Percentiles rank a stretch among this genome's conserved stretches.
Conservation (phyloP, 805 yeast genomes). For the Ogataea philodendri region DNA sequence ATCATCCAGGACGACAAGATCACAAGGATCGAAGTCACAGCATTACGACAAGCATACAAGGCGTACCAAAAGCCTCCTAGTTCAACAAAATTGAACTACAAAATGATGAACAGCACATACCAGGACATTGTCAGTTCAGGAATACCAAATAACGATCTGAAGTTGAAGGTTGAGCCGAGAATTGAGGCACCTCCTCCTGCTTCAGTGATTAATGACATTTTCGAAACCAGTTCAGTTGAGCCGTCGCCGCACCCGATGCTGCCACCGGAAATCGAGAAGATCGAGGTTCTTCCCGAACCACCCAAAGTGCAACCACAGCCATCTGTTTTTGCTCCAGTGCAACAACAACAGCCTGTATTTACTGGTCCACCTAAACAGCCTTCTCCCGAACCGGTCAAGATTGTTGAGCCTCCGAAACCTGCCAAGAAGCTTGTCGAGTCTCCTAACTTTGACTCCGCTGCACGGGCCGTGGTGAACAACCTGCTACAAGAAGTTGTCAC, state of each 20-base stretch:
- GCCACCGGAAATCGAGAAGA: conserved; percentile 1
- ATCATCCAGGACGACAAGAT: conserved; percentile 29
- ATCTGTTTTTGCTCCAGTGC: not conserved
- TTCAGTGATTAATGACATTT: not conserved
- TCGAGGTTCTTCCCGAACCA: not conserved
- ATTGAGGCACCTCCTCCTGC: conserved; percentile 1
- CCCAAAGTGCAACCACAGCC: not conserved
- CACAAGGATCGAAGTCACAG: conserved; percentile 40
- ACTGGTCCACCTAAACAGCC: not conserved
- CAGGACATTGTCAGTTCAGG: conserved; percentile 43
- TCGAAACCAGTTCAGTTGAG: no score
- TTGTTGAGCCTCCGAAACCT: conserved; percentile 1
- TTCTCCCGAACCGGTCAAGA: not conserved
- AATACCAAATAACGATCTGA: conserved; percentile 20
- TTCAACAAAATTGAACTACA: conserved; percentile 41
- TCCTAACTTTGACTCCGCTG: conserved; percentile 33
- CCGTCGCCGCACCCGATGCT: not conserved
- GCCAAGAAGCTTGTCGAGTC: conserved; percentile 13
- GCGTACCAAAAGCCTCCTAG: conserved; percentile 43
- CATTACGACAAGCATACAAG: conserved; percentile 37
- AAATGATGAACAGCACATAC: conserved; percentile 31
- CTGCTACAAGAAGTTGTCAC: conserved; percentile 28
- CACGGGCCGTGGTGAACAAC: conserved; percentile 22
- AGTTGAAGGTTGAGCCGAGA: conserved; percentile 6
- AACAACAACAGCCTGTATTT: not conserved